Percentiles rank a stretch among this genome's conserved stretches.
Conservation (phyloP, 148 eudicot species). For the Fagopyrum esculentum region DNA sequence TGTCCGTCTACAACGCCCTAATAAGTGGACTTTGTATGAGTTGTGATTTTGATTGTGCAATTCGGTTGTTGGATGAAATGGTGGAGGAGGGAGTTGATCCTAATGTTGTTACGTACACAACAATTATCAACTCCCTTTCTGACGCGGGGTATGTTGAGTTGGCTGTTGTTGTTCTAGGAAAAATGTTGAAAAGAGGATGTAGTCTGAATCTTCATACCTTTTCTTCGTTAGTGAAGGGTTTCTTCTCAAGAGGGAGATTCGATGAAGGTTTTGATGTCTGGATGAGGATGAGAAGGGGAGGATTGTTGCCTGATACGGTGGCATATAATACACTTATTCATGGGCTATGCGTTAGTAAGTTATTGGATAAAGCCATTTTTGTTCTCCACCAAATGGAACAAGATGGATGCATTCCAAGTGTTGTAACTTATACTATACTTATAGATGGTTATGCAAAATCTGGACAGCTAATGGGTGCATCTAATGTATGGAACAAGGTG, state of each 20-base stretch:
- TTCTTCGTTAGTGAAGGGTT: conserved; percentile 61
- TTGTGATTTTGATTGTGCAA: conserved; percentile 36
- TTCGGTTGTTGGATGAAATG: conserved; percentile 60
- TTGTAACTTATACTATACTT: conserved; percentile 59
- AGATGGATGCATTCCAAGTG: conserved; percentile 44
- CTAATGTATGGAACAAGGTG: conserved; percentile 75
- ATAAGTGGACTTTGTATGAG: conserved; percentile 56
- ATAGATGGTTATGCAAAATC: conserved; percentile 65
- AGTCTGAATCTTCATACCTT: conserved; percentile 56
- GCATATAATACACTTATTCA: conserved; percentile 56
- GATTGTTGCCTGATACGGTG: conserved; percentile 49
- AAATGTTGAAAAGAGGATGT: conserved; percentile 57
- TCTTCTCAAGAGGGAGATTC: conserved; percentile 37
- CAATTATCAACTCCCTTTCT: conserved; percentile 46
- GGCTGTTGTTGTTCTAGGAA: conserved; percentile 52
- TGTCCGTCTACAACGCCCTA: conserved; percentile 76
- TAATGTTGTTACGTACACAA: conserved; percentile 63
- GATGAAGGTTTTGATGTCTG: conserved; percentile 56
- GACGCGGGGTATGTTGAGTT: conserved; percentile 43
- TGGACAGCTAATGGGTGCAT: conserved; percentile 52
- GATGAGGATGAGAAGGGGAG: conserved; percentile 48
- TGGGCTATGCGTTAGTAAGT: conserved; percentile 48
- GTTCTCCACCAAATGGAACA: conserved; percentile 45
- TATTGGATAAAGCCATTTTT: conserved; percentile 40
- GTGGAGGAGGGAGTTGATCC: conserved; percentile 35